Conservation (phyloP, 106 monocot species). For the Posidonia australis region DNA sequence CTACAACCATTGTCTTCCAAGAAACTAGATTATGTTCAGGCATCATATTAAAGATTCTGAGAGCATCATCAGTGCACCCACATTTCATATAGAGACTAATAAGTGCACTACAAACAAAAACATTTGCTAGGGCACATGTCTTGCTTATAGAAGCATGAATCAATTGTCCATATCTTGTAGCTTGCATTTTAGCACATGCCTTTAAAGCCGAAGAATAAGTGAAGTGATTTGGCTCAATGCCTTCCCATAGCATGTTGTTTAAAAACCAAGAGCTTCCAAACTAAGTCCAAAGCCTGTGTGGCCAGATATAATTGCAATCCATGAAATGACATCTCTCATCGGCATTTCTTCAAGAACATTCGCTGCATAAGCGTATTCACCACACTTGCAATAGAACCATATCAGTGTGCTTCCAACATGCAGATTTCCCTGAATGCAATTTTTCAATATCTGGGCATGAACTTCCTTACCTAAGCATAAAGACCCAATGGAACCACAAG, state of each 20-base stretch:
- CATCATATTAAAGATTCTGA: conserved; percentile 58
- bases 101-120: conserved; percentile 70
- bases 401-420: conserved; percentile 67
- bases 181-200: conserved; percentile 61
- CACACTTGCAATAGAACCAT: conserved; percentile 85
- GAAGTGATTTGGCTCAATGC: conserved; percentile 53
- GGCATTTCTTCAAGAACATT: conserved; percentile 71
- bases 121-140: conserved; percentile 32
- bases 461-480: conserved; percentile 58
- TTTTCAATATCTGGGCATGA: conserved; percentile 57
- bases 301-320: conserved; percentile 87
- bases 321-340: conserved; percentile 51
- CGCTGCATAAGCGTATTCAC: conserved; percentile 43
- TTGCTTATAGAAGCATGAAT: conserved; percentile 76
- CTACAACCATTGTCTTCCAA: too few species aligned
- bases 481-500: conserved; percentile 52
- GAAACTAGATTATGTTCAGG: conserved; percentile 63
- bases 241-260: conserved; percentile 69
- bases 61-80: conserved; percentile 49
- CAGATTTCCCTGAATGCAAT: conserved; percentile 20
- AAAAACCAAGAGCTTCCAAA: conserved; percentile 47
- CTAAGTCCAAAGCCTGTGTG: conserved; percentile 32
- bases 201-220: conserved; percentile 84
- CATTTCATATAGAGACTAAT: conserved; percentile 88
- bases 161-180: conserved; percentile 36